phyloP scores from a whole-genome alignment of 2,329 filamentous ascomycete genomes.

The Xylariaceae sp. region DNA sequence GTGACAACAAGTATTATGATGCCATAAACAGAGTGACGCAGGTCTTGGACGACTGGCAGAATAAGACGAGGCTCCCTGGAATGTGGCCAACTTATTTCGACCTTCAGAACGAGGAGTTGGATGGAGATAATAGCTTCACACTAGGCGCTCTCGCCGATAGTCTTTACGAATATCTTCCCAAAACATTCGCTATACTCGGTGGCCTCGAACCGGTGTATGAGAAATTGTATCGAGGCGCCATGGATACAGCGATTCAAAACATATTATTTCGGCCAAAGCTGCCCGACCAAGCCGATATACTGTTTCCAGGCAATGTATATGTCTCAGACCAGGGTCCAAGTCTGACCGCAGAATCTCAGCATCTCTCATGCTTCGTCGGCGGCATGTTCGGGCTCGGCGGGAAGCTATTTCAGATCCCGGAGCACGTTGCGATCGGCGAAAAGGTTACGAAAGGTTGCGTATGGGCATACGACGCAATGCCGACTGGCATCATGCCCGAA shows the following conservation, averaged over 20 bases:
- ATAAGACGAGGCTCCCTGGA: constrained; percentile 73
- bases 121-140: constrained; percentile 52
- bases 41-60: constrained; percentile 72
- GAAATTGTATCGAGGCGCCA: constrained; percentile 66
- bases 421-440: constrained; percentile 55
- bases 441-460: constrained; percentile 62
- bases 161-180: constrained; percentile 66
- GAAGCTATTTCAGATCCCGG: constrained; percentile 52
- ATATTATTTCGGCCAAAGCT: constrained; percentile 75
- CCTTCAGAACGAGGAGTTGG: constrained; percentile 55
- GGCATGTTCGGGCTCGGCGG: constrained; percentile 56
- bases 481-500: constrained; percentile 66
- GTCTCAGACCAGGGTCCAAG: constrained; percentile 35
- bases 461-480: constrained; percentile 63
- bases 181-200: constrained; percentile 70
- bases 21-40: constrained; percentile 76
- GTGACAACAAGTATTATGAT: constrained; percentile 74
- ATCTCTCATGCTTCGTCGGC: constrained; percentile 56
- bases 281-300: constrained; percentile 65
- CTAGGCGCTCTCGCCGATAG: constrained; percentile 63
- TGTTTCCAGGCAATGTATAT: constrained; percentile 59
- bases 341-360: constrained; percentile 47
- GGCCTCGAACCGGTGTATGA: constrained; percentile 67
- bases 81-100: constrained; percentile 76
- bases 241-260: constrained; percentile 65